Evolutionary conservation across 31 red algal species (phyloP).

Genomic region (Odonthalia washingtoniensis): DNA sequence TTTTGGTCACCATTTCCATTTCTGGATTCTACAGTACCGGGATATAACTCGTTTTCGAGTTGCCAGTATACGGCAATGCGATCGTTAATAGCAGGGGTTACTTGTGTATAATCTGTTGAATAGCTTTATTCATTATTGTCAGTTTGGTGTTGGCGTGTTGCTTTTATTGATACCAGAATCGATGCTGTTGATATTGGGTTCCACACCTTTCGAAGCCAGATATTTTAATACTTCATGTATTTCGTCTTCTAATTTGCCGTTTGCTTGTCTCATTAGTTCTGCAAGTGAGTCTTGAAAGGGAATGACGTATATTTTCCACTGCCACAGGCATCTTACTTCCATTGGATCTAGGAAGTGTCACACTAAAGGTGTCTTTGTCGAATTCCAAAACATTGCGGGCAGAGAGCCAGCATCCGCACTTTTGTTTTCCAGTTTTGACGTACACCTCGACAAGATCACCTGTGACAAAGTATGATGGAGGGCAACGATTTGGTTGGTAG

Average conservation of each 20-base stretch:
- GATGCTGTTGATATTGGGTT: background rate
- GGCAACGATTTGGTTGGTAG: constrained; percentile 6
- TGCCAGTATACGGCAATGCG: background rate
- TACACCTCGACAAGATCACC: constrained; percentile 25
- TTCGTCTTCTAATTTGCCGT: background rate
- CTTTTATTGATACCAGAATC: background rate
- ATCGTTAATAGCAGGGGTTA: background rate
- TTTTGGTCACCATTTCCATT: background rate
- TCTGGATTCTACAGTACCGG: background rate
- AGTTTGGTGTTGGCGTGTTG: background rate
- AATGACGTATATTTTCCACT: no score
- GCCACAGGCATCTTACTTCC: no score
- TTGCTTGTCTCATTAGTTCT: background rate
- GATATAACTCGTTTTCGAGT: background rate
- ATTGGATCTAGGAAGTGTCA: no score
- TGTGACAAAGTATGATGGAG: background rate
- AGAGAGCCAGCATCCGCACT: no score
- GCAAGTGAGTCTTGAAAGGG: no score
- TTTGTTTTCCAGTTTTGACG: no score
- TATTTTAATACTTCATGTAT: background rate
- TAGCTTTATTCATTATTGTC: background rate
- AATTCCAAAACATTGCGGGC: no score
- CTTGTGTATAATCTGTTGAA: background rate
- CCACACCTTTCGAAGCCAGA: background rate
- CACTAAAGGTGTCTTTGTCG: no score